A percentile compares a stretch with the other conserved stretches of the same genome.
Evolutionary conservation across 495 filamentous ascomycete genomes (phyloP).

Genomic region (Ascodesmis nigricans): DNA sequence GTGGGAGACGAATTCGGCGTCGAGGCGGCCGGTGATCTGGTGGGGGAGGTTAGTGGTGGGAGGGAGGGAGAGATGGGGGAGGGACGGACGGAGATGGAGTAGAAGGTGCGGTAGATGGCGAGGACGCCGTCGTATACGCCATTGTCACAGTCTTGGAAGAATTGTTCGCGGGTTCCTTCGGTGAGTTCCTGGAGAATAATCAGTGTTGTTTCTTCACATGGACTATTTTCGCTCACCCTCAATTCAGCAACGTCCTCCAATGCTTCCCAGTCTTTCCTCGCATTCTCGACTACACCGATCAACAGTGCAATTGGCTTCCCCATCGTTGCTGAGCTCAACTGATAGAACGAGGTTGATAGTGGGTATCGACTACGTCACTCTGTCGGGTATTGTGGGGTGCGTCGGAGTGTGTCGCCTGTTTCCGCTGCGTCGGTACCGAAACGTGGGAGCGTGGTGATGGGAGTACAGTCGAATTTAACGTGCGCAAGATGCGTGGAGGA

Average conservation of each 20-base stretch:
- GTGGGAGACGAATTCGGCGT: constrained; percentile 33
- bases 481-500: no score
- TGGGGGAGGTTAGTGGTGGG: not conserved
- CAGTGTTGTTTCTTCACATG: not conserved
- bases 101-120: constrained; percentile 37
- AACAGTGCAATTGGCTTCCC: constrained; percentile 30
- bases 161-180: constrained; percentile 29
- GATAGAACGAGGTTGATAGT: no score
- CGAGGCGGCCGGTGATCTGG: constrained; percentile 38
- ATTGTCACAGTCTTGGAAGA: constrained; percentile 30
- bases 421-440: no score
- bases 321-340: no score
- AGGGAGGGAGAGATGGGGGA: not conserved
- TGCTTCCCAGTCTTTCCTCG: constrained; percentile 35
- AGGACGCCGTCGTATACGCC: constrained; percentile 36
- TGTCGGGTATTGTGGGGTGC: no score
- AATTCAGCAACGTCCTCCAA: constrained; percentile 30
- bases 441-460: no score
- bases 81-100: constrained; percentile 30
- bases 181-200: constrained; percentile 30
- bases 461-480: no score
- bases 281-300: constrained; percentile 33
- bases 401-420: no score
- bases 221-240: constrained; percentile 25
- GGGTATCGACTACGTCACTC: no score